Conservation (phyloP, 2,329 filamentous ascomycete genomes). For the Pyrenophora tritici-repentis region DNA sequence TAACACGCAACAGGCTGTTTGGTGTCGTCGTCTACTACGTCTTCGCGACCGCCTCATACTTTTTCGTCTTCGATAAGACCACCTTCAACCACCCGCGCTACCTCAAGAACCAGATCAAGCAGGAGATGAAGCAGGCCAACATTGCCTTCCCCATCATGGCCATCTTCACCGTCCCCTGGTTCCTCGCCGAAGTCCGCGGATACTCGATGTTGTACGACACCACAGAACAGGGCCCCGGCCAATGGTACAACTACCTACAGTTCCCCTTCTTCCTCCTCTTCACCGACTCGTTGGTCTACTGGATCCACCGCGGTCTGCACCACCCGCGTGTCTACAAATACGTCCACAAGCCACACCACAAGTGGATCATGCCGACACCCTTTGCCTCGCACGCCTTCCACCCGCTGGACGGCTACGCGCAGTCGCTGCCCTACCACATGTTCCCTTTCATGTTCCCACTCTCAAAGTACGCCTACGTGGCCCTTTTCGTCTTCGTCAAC, state of each 20-base stretch:
- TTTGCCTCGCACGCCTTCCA: conserved; percentile 95
- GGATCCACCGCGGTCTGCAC: conserved; percentile 86
- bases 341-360: conserved; percentile 97
- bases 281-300: conserved; percentile 90
- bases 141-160: conserved; percentile 81
- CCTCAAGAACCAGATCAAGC: conserved; percentile 86
- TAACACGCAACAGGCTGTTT: conserved; percentile 70
- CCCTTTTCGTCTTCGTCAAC: conserved; percentile 89
- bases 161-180: conserved; percentile 77
- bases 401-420: conserved; percentile 86
- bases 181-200: conserved; percentile 81
- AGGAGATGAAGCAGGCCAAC: conserved; percentile 84
- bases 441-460: conserved; percentile 93
- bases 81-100: conserved; percentile 91
- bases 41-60: conserved; percentile 80
- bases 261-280: conserved; percentile 88
- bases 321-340: conserved; percentile 81
- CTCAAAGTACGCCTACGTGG: conserved; percentile 86
- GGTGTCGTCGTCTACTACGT: conserved; percentile 83
- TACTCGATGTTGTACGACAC: conserved; percentile 86
- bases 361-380: conserved; percentile 98
- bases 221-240: conserved; percentile 73
- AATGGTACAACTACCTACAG: conserved; percentile 79
- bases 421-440: conserved; percentile 88
- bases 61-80: conserved; percentile 88